Base-by-base conservation (phyloP, 2,329 filamentous ascomycete species). In the Pseudogymnoascus pannorum region DNA sequence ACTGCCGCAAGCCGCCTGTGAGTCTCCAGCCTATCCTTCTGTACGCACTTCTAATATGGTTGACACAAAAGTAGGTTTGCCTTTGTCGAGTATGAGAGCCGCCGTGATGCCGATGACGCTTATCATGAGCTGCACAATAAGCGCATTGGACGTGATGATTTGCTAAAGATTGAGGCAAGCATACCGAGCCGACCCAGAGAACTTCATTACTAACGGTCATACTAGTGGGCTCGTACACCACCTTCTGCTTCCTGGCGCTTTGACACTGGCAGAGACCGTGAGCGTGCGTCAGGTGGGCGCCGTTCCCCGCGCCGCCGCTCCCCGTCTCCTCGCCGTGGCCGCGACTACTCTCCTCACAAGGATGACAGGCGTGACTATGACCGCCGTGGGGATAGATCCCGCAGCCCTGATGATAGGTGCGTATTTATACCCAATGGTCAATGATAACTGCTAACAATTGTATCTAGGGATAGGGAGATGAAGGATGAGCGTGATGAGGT, bases 41-140 rank as follows among this genome's bases (percentile, higher is more conserved):
- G 48, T 61, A 66, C 62, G 63, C 65, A 66, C 62, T 65, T 66
- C 67, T 68, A 69, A 70, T 72, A 65, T 69, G 64, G 70, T 73
- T 72, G 69, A 69, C 68, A 72, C 67, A 70, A 72, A 69, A 77
- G 65, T 66, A 87, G 94, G 68, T 99, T 99, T 75, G 94, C 94
- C 36, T 99, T 99, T 75, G 94, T 99, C 67, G 94, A 99, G 78
- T 99, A 99, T 76, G 94, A 99, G 80, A 95, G 92, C 76, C 91
- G 93, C 71, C 92, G 94, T 70, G 94, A 99, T 81, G 92, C 94
- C 66, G 94, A 99, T 76, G 94, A 99, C 79, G 94, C 94, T 57
- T 99, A 99, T 75, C 91, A 99, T 76, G 94, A 99, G 79, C 99
- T 99, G 94, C 94, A 99, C 75, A 97, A 97, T 81, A 97, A 97